A percentile compares a stretch with the other conserved stretches of the same genome.
These are phyloP conservation scores for Mortierella sp. DNA, from an alignment of 371 early-diverging fungal genomes.

Conservation along the genomic window DNA sequence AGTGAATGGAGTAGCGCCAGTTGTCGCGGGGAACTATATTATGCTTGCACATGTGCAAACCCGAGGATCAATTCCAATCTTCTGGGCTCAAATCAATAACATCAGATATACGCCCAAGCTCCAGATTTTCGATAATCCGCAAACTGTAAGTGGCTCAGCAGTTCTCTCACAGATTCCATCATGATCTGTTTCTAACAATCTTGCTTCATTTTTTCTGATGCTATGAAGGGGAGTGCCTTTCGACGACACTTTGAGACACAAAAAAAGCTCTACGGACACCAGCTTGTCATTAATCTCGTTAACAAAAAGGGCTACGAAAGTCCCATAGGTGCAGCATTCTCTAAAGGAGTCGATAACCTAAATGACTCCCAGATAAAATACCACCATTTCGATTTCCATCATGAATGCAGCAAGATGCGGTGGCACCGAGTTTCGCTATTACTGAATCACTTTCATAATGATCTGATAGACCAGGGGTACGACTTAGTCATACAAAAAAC, in stretches of 20 bases:
- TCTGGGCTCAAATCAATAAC: constrained; percentile 95
- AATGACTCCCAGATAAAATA: constrained; percentile 77
- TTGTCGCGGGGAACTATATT: constrained; percentile 32
- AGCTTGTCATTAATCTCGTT: constrained; percentile 91
- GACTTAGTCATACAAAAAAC: neutral
- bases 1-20: constrained; percentile 16
- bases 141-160: constrained; percentile 66
- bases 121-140: constrained; percentile 74
- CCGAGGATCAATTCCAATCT: constrained; percentile 98
- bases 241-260: constrained; percentile 84
- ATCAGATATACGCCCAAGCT: constrained; percentile 93
- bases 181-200: neutral
- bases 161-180: neutral
- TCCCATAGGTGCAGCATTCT: constrained; percentile 86
- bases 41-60: constrained; percentile 90
- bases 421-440: constrained; percentile 86
- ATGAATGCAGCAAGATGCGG: constrained; percentile 94
- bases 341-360: constrained; percentile 67
- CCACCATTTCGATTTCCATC: constrained; percentile 96
- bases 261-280: constrained; percentile 78
- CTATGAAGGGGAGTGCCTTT: constrained; percentile 55
- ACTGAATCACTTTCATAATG: constrained; percentile 77
- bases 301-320: constrained; percentile 93
- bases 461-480: constrained; percentile 77
- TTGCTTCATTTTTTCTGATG: neutral